Percentiles rank a stretch among this genome's conserved stretches.
Conservation (phyloP, 2,329 filamentous ascomycete genomes). For the Pseudogymnoascus pannorum region DNA sequence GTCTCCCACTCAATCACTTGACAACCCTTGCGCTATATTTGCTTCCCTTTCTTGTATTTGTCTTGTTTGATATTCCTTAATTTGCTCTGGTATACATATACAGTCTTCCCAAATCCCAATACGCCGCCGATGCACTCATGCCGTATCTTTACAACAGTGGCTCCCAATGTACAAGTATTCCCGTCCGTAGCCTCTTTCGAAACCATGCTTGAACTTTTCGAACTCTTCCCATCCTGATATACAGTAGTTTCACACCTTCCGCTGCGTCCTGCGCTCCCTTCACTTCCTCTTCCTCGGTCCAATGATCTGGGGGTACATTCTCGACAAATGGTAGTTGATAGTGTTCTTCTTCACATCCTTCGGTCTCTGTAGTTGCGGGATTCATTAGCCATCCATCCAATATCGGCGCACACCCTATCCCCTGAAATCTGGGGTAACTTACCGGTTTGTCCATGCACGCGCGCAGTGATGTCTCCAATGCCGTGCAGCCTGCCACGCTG, state of each 20-base stretch:
- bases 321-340: constrained; percentile 86
- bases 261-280: not conserved
- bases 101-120: constrained; percentile 8
- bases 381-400: constrained; percentile 11
- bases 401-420: not conserved
- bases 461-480: constrained; percentile 53
- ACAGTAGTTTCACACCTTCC: not conserved
- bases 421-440: constrained; percentile 32
- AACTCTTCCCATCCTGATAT: not conserved
- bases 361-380: constrained; percentile 40
- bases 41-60: not conserved
- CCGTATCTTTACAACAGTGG: constrained; percentile 6
- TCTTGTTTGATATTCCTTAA: not conserved
- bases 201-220: not conserved
- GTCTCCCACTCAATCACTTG: not conserved
- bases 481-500: constrained; percentile 50
- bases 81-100: constrained; percentile 6
- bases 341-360: constrained; percentile 57
- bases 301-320: constrained; percentile 68
- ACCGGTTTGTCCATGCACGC: constrained; percentile 76
- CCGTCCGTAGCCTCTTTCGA: not conserved
- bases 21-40: not conserved
- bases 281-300: constrained; percentile 60
- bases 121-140: constrained; percentile 4
- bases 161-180: constrained; percentile 3